A percentile compares a stretch with the other conserved stretches of the same genome.
Evolutionary conservation across 164 flowering plant genomes (phyloP).

Genomic region (Sextonia rubra): DNA sequence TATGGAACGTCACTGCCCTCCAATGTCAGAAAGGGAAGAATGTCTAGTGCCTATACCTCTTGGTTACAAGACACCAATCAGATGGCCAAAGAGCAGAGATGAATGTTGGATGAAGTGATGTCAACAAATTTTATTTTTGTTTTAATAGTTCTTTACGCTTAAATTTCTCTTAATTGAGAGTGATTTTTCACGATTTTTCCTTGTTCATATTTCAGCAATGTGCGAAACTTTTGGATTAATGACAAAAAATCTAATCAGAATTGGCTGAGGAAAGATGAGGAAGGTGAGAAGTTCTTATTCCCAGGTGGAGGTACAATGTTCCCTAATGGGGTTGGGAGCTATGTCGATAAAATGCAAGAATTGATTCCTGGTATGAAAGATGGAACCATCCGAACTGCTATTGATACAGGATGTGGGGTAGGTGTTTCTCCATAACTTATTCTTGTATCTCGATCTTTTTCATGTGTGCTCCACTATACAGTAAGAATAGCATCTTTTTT

Average conservation of each 20-base stretch:
- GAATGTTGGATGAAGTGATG: constrained; percentile 96
- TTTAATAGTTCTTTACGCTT: neutral
- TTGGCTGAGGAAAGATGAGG: constrained; percentile 63
- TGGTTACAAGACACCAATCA: constrained; percentile 89
- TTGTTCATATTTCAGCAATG: constrained; percentile 56
- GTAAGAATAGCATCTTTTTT: neutral
- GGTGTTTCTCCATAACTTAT: constrained; percentile 21
- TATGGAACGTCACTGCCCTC: constrained; percentile 97
- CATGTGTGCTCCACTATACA: neutral
- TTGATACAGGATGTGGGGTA: constrained; percentile 99
- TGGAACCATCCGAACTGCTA: constrained; percentile 86
- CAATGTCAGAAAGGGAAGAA: constrained; percentile 74
- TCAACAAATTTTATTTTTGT: neutral
- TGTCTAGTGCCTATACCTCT: constrained; percentile 91
- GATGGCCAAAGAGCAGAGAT: constrained; percentile 88
- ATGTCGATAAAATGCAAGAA: constrained; percentile 86
- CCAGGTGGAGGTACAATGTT: constrained; percentile 99
- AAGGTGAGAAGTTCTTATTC: constrained; percentile 89
- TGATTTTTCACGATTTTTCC: neutral
- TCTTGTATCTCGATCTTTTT: neutral
- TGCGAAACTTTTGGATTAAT: constrained; percentile 98
- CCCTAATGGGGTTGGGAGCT: constrained; percentile 80
- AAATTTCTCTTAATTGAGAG: neutral
- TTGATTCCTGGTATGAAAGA: constrained; percentile 93
- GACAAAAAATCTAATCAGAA: constrained; percentile 91